phyloP scores from a whole-genome alignment of 2,329 filamentous ascomycete genomes.

The Ceratocystis albifundus region DNA sequence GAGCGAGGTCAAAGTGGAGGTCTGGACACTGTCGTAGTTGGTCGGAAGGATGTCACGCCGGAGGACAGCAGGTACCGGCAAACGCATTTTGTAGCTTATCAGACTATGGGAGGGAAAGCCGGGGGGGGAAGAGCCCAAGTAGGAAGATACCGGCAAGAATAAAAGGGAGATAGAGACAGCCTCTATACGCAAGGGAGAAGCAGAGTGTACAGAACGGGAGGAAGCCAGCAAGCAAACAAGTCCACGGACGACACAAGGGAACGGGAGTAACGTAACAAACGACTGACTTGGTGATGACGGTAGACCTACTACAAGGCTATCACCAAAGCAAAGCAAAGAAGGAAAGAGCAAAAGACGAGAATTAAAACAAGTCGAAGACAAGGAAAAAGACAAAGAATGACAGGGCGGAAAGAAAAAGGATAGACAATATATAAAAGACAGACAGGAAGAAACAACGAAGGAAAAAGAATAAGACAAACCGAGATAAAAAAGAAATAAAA shows the following conservation, averaged over 20 bases:
- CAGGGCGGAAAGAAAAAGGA: conserved; percentile 1
- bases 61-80: neutral
- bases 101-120: neutral
- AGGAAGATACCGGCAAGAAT: neutral
- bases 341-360: neutral
- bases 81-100: neutral
- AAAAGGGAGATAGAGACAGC: neutral
- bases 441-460: neutral
- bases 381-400: neutral
- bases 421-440: neutral
- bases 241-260: neutral
- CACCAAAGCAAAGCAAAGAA: neutral
- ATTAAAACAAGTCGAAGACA: neutral
- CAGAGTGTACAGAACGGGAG: neutral
- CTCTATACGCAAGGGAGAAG: neutral
- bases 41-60: neutral
- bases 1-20: neutral
- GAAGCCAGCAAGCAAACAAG: neutral
- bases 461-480: neutral
- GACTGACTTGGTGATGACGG: neutral
- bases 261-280: too few relatives aligned
- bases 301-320: neutral
- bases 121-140: neutral
- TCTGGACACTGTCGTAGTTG: neutral
- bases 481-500: neutral